Evolutionary conservation across 306 rosid genomes (phyloP), one percentile per base, ranked within the genome.

Genomic region (Trifolium repens): DNA sequence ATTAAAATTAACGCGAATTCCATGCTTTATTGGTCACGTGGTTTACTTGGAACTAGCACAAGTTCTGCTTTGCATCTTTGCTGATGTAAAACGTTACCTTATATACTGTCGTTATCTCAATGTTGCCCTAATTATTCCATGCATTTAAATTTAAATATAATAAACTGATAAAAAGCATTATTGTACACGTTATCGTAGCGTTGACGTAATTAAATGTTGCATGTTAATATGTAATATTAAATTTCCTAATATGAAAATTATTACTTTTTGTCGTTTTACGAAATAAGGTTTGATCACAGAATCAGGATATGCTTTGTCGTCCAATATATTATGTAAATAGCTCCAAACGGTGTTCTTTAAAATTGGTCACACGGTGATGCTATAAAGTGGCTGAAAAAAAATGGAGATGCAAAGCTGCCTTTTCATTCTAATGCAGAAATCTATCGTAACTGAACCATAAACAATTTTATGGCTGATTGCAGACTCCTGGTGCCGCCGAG

Each of bases 401-500:
- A 62, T 53, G 50, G 42, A 69, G 40, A 47, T 69, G 32, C 35
- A 12, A 22, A 50, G 19, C 32, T 40, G 1, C 13, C 37, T 5
- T 57, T 71, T 57, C 34, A n/a, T 30, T 58, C 65, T 43, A 19
- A 22, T 70, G 44, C 8, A 24, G 53, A 71, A 59, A 63, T 15
- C 30, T 76, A 26, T 77, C 75, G 16, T 13, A 30, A 57, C 37
- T 77, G 26, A 47, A 9, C 50, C 37, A 8, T 7, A 32, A 22
- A 58, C 24, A 61, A 52, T 82, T 78, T 73, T 75, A 46, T 75
- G 73, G 61, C 60, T 74, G 73, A 71, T 70, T 80, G 75, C 89
- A 93, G 98, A 85, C 55, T 87, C 84, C 93, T 46, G 97, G 96
- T 70, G 92, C 97, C 46, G 84, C 88, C 16, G 98, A 93, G 84